Base-by-base conservation (phyloP, 129 eudicot species). In the Flaveria trinervia region DNA sequence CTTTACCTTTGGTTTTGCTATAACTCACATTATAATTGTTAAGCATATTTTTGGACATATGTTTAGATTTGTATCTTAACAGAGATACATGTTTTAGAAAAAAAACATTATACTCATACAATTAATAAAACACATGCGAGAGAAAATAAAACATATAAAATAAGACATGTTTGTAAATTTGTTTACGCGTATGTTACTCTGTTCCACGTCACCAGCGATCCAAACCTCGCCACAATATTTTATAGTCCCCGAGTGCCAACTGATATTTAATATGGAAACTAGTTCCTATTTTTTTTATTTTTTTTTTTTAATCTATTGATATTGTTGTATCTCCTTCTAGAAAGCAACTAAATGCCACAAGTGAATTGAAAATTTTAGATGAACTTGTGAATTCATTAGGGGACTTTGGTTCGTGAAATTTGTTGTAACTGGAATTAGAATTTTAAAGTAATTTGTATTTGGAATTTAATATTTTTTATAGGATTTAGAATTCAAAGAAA, bases 261-360 rank as follows among this genome's bases (percentile, higher is more conserved):
- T 17, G 44, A 67, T 64, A 65, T 67, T 9, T 67, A 41, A 39
- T 67, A 9, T 65, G 49, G 36, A 65, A 41, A 3, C 0, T 68
- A 55, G 2, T 55, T 11, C 13, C 28, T 33, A 0, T 33, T 33
- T 5, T 33, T 33, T 4, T 33, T 33, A 0, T 33, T 33, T 33
- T 4, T 55, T 17, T 36, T 72, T 3, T 1, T 55, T 33, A 65
- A 39, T 65, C 16, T 36, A 41, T 16, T 15, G 22, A 65, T 64
- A 72, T 22, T 16, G 66, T 72, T 55, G 62, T 72, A 67, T 56
- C 52, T 72, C 9, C 68, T 72, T 55, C 77, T 72, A 72, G 77
- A 72, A 72, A 72, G 54, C 52, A 72, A 28, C 18, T 72, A 72
- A 72, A 11, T 22, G 71, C 71, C 4, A 39, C 71, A 65, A 39